A percentile compares a stretch with the other conserved stretches of the same genome.
phyloP scores from a whole-genome alignment of 441 rosid genomes.

The Populus hybrid region DNA sequence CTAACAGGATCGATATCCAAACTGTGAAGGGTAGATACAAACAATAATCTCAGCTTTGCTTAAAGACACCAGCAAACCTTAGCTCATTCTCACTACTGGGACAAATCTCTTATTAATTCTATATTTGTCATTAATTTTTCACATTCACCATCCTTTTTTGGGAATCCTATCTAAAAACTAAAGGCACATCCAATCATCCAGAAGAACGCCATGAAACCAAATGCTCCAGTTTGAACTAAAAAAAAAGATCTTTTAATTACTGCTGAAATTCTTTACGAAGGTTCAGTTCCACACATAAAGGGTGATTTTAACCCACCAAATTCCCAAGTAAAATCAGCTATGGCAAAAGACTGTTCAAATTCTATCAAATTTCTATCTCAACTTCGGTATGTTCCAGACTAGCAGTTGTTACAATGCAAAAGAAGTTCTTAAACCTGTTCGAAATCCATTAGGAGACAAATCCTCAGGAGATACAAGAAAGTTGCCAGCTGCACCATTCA shows the following conservation, averaged over 20 bases:
- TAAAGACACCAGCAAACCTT: not conserved
- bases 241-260: not conserved
- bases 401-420: not conserved
- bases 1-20: constrained; percentile 86
- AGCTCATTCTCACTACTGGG: not conserved
- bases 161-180: not conserved
- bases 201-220: not conserved
- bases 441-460: constrained; percentile 86
- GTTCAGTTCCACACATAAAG: not conserved
- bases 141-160: not conserved
- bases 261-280: not conserved
- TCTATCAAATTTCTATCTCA: not conserved
- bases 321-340: not conserved
- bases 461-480: constrained; percentile 82
- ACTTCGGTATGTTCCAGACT: not conserved
- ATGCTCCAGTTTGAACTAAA: not conserved
- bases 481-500: constrained; percentile 92
- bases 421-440: constrained; percentile 53
- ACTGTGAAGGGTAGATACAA: constrained; percentile 36
- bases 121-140: not conserved
- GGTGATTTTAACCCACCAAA: constrained; percentile 23
- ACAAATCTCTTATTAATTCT: not conserved
- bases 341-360: not conserved
- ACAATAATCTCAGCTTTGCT: not conserved
- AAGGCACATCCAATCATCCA: not conserved